Percentiles rank a stretch among this genome's conserved stretches.
Conservation (phyloP, 2,329 filamentous ascomycete species). For the Xylaria sp. region DNA sequence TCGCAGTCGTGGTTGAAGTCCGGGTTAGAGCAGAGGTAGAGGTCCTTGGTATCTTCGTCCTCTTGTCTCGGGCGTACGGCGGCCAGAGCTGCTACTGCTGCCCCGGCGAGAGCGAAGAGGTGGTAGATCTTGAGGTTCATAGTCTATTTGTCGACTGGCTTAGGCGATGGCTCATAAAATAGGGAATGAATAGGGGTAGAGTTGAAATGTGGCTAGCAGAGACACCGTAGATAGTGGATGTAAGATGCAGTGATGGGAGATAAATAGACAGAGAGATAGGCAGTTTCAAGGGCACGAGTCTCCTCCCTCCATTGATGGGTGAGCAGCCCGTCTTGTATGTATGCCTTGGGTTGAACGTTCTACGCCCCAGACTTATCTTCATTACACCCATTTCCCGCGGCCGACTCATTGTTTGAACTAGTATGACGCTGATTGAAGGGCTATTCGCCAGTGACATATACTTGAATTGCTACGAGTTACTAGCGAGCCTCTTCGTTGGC, state of each 20-base stretch:
- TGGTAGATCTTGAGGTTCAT: conserved; percentile 28
- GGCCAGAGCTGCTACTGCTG: background rate
- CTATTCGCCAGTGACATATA: background rate
- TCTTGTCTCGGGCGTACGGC: conserved; percentile 33
- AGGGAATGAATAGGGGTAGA: too few species aligned
- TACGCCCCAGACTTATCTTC: conserved; percentile 17
- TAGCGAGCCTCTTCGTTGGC: conserved; percentile 1
- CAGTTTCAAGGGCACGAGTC: too few species aligned
- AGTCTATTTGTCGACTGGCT: background rate
- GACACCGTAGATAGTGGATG: background rate
- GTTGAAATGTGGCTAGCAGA: background rate
- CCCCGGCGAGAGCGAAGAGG: conserved; percentile 22
- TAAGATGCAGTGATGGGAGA: background rate
- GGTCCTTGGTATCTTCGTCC: conserved; percentile 36
- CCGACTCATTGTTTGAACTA: conserved; percentile 1
- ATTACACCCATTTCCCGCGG: conserved; percentile 5
- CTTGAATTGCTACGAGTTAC: background rate
- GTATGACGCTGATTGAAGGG: conserved; percentile 3
- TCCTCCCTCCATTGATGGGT: background rate
- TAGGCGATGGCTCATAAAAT: background rate
- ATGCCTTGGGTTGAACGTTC: background rate
- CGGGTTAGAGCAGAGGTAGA: conserved; percentile 46
- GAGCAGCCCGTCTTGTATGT: background rate
- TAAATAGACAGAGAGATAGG: background rate
- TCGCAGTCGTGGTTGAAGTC: conserved; percentile 42